Conservation (phyloP, 495 filamentous ascomycete genomes). For the Emericellopsis terricola region DNA sequence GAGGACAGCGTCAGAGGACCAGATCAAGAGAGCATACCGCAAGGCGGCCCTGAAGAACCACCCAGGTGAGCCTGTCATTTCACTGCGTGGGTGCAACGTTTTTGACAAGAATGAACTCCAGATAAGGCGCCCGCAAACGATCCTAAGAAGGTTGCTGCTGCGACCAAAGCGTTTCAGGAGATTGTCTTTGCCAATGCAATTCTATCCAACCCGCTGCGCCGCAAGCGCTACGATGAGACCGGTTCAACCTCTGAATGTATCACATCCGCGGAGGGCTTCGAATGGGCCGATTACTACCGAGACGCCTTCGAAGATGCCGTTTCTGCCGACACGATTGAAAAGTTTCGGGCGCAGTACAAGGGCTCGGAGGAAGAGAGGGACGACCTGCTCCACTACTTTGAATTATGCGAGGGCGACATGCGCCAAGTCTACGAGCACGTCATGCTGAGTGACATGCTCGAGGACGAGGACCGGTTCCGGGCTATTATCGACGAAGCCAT, state of each 20-base stretch:
- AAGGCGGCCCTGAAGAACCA: slow-evolving; percentile 80
- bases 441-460: slow-evolving; percentile 67
- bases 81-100: neutral
- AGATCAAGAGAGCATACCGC: slow-evolving; percentile 76
- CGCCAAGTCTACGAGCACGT: slow-evolving; percentile 58
- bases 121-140: slow-evolving; percentile 60
- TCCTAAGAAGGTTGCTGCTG: slow-evolving; percentile 34
- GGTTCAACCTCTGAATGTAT: slow-evolving; percentile 68
- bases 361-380: slow-evolving; percentile 66
- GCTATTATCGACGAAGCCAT: slow-evolving; percentile 72
- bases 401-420: slow-evolving; percentile 50
- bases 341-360: slow-evolving; percentile 63
- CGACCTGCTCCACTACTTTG: slow-evolving; percentile 62
- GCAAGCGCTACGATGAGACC: slow-evolving; percentile 72
- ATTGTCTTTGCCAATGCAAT: slow-evolving; percentile 90
- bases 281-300: slow-evolving; percentile 78
- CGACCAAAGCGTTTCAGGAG: slow-evolving; percentile 66
- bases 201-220: slow-evolving; percentile 60
- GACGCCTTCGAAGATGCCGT: slow-evolving; percentile 61
- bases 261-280: slow-evolving; percentile 56
- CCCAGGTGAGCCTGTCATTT: slow-evolving; percentile 49
- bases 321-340: slow-evolving; percentile 46
- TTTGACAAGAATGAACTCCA: too few relatives aligned
- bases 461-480: slow-evolving; percentile 77
- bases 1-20: slow-evolving; percentile 41